These are phyloP conservation scores for Cytospora paraplurivora DNA, from an alignment of 2,329 filamentous ascomycete species.

Conservation along the genomic window DNA sequence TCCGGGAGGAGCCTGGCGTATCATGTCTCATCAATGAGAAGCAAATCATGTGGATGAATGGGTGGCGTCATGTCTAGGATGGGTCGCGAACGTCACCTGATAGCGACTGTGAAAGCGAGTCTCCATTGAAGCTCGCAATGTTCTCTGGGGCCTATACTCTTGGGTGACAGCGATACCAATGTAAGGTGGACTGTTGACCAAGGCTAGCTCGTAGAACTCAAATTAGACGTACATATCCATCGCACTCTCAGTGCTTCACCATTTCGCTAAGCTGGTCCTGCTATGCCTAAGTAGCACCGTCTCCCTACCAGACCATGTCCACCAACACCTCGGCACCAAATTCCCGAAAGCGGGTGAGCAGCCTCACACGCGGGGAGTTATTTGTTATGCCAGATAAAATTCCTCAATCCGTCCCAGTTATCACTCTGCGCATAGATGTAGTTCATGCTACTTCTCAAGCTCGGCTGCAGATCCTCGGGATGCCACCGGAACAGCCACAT, in stretches of 20 bases:
- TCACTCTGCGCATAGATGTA: constrained; percentile 95
- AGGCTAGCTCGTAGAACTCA: not conserved
- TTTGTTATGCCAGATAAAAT: constrained; percentile 83
- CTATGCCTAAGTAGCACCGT: not conserved
- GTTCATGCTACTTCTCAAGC: constrained; percentile 91
- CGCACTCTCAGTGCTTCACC: not conserved
- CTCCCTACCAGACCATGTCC: not conserved
- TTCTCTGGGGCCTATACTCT: not conserved
- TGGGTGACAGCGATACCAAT: not conserved
- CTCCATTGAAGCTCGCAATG: not conserved
- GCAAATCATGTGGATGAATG: constrained; percentile 60
- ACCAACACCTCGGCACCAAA: not conserved
- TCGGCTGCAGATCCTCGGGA: constrained; percentile 87
- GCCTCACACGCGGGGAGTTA: constrained; percentile 35
- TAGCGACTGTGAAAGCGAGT: not conserved
- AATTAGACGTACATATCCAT: not conserved
- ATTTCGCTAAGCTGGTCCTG: constrained; percentile 12
- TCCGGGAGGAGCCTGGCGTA: constrained; percentile 46
- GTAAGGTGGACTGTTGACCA: not conserved
- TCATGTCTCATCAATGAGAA: constrained; percentile 61
- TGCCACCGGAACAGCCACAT: constrained; percentile 96
- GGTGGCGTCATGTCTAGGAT: constrained; percentile 58
- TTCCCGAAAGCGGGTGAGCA: not conserved
- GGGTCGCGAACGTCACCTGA: not conserved
- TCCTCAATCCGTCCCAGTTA: constrained; percentile 84